phyloP scores from a whole-genome alignment of 2,329 filamentous ascomycete genomes.

The Penicillium aurantiogriseum region DNA sequence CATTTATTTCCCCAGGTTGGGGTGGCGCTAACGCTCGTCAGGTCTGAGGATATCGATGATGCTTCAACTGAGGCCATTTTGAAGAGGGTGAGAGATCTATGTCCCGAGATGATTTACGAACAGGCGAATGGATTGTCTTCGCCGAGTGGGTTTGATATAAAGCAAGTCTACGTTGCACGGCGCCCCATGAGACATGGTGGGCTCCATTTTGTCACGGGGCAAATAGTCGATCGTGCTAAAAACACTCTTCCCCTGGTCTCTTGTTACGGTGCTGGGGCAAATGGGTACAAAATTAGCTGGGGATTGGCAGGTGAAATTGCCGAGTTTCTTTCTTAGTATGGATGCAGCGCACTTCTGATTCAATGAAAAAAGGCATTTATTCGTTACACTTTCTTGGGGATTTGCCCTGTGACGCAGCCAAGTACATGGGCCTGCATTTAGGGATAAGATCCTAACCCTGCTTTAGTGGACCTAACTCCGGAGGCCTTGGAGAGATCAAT shows the following conservation, averaged over 20 bases:
- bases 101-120: background rate
- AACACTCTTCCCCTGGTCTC: background rate
- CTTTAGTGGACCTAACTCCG: background rate
- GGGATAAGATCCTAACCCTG: background rate
- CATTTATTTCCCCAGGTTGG: background rate
- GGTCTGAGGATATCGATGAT: background rate
- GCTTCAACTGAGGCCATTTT: background rate
- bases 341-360: background rate
- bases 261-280: slow-evolving; percentile 12
- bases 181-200: slow-evolving; percentile 9
- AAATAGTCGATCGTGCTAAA: background rate
- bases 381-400: background rate
- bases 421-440: background rate
- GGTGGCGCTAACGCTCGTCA: background rate
- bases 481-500: no score
- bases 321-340: background rate
- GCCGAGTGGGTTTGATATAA: slow-evolving; percentile 6
- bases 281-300: slow-evolving; percentile 13
- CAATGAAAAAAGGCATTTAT: background rate
- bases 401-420: background rate
- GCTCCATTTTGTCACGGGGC: background rate
- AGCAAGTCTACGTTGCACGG: slow-evolving; percentile 10
- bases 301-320: slow-evolving; percentile 6
- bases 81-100: background rate
- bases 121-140: background rate